These are phyloP conservation scores for Cyberlindnera japonica DNA, from an alignment of 805 yeast species.

Conservation along the genomic window DNA sequence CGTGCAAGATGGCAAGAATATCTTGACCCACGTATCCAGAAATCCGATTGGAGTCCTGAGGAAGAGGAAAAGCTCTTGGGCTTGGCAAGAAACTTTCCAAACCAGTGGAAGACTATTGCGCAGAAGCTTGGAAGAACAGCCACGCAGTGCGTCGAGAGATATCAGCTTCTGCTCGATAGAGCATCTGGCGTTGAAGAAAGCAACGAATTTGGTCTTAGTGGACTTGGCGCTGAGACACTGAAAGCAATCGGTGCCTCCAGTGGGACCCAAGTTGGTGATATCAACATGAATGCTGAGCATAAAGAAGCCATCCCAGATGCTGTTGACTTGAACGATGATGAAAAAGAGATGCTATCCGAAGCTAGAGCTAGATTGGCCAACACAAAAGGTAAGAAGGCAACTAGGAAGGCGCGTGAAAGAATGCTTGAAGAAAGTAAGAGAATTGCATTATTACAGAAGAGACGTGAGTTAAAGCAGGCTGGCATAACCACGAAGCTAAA, in stretches of 20 bases:
- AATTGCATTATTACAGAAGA: conserved; percentile 69
- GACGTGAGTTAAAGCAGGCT: conserved; percentile 79
- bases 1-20: conserved; percentile 91
- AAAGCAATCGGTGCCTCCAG: conserved; percentile 35
- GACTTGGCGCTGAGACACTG: conserved; percentile 49
- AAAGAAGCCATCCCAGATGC: conserved; percentile 80
- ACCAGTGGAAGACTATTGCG: conserved; percentile 94
- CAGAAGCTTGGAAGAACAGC: conserved; percentile 80
- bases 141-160: conserved; percentile 79
- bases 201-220: conserved; percentile 38
- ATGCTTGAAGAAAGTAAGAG: conserved; percentile 75
- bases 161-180: conserved; percentile 65
- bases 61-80: conserved; percentile 73
- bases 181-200: conserved; percentile 23
- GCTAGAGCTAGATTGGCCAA: conserved; percentile 89
- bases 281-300: conserved; percentile 72
- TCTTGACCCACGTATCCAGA: conserved; percentile 69
- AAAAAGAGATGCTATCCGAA: conserved; percentile 88
- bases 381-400: conserved; percentile 93
- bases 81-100: conserved; percentile 70
- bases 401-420: conserved; percentile 82
- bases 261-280: conserved; percentile 44
- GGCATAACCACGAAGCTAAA: conserved; percentile 56
- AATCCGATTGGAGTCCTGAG: conserved; percentile 62
- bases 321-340: conserved; percentile 79